phyloP scores from a whole-genome alignment of 116 monocot genomes.

The Dioscorea cayenensis region DNA sequence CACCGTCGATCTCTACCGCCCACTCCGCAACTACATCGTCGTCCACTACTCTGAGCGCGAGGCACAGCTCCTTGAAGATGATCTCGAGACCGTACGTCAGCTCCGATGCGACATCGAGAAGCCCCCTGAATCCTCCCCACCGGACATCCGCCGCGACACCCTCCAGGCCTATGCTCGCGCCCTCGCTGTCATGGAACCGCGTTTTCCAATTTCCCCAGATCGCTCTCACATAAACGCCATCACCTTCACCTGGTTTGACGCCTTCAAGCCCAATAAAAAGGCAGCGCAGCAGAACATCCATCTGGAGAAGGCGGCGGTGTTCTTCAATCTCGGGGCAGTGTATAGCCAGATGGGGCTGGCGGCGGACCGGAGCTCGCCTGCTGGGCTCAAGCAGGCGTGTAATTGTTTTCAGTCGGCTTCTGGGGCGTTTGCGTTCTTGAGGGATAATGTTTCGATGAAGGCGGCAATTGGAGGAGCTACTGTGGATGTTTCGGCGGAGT shows the following conservation, averaged over 20 bases:
- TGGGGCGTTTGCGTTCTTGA: conserved; percentile 63
- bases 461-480: conserved; percentile 37
- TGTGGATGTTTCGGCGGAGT: conserved; percentile 69
- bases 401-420: conserved; percentile 76
- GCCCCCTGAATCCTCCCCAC: conserved; percentile 20
- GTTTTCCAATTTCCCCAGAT: conserved; percentile 61
- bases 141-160: conserved; percentile 58
- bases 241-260: conserved; percentile 87
- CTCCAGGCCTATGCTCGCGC: conserved; percentile 65
- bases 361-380: conserved; percentile 41
- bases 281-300: conserved; percentile 54
- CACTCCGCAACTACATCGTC: conserved; percentile 70
- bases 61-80: conserved; percentile 70
- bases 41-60: conserved; percentile 86
- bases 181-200: conserved; percentile 49
- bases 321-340: conserved; percentile 82
- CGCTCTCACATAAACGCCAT: conserved; percentile 36
- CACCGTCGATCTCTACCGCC: conserved; percentile 67
- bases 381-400: conserved; percentile 75
- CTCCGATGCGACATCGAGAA: conserved; percentile 58
- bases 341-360: conserved; percentile 79
- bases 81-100: conserved; percentile 52
- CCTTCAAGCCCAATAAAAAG: conserved; percentile 68
- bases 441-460: conserved; percentile 49
- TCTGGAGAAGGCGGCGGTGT: conserved; percentile 72